Evolutionary conservation across 495 filamentous ascomycete genomes (phyloP), one percentile per base, ranked within the genome.

Genomic region (Ramalina intermedia): DNA sequence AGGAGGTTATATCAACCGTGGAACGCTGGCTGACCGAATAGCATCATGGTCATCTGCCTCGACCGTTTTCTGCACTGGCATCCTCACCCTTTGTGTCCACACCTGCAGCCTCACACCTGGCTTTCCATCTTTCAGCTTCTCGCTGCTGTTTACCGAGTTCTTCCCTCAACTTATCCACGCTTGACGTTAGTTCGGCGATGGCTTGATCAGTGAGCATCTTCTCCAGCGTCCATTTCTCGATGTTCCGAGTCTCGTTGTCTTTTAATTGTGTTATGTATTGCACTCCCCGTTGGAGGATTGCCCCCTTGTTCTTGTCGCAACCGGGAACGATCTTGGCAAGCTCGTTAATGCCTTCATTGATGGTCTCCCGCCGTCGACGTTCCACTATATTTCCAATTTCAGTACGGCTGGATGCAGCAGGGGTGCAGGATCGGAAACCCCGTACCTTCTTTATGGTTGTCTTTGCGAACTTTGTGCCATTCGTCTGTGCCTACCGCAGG

Each of bases 341-440:
- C 66, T 98, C 90, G 59, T 96, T 96, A 59, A 98, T 98, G 43
- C 91, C 91, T 66, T 98, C 91, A 61, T 98, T 98, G 64, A 98
- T 98, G 4, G 93, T 96, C 63, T 98, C 91, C 52, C 91, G 87
- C 36, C 91, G 91, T 41, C 91, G 88, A 46, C 91, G 86, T 66
- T 98, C 91, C 53, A 98, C 91, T 98, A 44, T 13, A 27, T 24
- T 17, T 29, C n/a, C 3, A 1, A 14, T 5, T 1, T 37, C 13
- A 35, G 41, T 33, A 37, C 47, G 37, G 16, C 14, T 20, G 13
- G 43, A 43, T 18, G 9, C 46, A 12, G 43, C 51, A 46, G 13
- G 21, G 16, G 14, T 6, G 33, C 12, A 7, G 29, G 5, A 33
- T 33, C 42, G 40, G 11, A 48, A 45, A 12, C 2, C 35, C 67